These are phyloP conservation scores for Eutypa lata DNA, from an alignment of 2,329 filamentous ascomycete genomes.

Conservation along the genomic window DNA sequence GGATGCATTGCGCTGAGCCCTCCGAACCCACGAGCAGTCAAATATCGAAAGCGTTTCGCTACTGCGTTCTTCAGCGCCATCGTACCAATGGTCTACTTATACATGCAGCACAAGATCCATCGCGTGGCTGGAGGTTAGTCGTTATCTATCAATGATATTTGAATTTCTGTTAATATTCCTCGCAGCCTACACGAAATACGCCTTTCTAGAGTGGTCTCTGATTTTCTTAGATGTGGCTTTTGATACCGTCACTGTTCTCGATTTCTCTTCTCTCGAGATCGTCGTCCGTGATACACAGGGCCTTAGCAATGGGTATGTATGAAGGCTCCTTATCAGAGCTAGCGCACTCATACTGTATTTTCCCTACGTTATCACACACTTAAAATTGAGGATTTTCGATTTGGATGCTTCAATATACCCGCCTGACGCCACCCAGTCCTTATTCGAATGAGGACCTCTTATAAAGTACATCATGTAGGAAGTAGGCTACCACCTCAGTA, in stretches of 20 bases:
- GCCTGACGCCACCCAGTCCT: no score
- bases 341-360: conserved; percentile 19
- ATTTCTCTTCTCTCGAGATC: conserved; percentile 87
- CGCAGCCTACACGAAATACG: conserved; percentile 91
- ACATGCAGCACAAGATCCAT: conserved; percentile 98
- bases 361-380: no score
- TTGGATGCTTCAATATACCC: no score
- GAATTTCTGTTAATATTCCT: conserved; percentile 8
- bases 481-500: no score
- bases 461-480: no score
- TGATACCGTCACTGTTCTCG: conserved; percentile 88
- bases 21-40: conserved; percentile 75
- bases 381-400: no score
- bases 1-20: conserved; percentile 88
- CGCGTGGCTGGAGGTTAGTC: conserved; percentile 82
- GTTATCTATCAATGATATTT: not conserved
- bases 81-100: conserved; percentile 89
- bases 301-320: conserved; percentile 95
- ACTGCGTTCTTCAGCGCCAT: conserved; percentile 86
- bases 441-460: no score
- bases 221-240: conserved; percentile 95
- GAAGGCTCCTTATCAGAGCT: conserved; percentile 84
- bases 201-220: conserved; percentile 96
- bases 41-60: conserved; percentile 83
- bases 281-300: conserved; percentile 85